Percentiles rank a stretch among this genome's conserved stretches.
Conservation (phyloP, 345 rosid genomes). For the Arabidopsis arenosa region DNA sequence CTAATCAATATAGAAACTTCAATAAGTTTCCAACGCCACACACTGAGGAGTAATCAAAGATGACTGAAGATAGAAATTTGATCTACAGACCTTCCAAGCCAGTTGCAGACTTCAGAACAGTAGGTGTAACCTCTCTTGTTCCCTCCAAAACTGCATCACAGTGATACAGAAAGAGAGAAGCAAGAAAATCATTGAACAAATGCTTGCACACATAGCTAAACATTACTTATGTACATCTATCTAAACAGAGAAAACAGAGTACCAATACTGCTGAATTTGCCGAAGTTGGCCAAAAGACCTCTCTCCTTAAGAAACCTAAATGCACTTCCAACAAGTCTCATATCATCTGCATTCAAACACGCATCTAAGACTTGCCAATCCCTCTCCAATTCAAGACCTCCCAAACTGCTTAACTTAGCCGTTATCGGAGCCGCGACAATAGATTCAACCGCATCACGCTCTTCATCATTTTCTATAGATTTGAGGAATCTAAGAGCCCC, state of each 20-base stretch:
- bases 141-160: slow-evolving; percentile 77
- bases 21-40: background rate
- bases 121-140: slow-evolving; percentile 78
- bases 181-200: slow-evolving; percentile 5
- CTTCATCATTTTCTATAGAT: slow-evolving; percentile 47
- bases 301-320: slow-evolving; percentile 68
- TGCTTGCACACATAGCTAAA: background rate
- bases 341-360: slow-evolving; percentile 89
- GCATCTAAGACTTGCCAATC: slow-evolving; percentile 90
- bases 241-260: slow-evolving; percentile 5
- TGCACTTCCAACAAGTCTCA: slow-evolving; percentile 80
- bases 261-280: slow-evolving; percentile 75
- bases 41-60: background rate
- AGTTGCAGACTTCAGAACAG: slow-evolving; percentile 72
- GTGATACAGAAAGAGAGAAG: background rate
- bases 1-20: slow-evolving; percentile 45
- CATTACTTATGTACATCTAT: background rate
- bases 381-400: slow-evolving; percentile 48
- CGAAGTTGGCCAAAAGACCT: slow-evolving; percentile 73
- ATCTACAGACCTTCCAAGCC: slow-evolving; percentile 75
- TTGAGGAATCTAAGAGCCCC: slow-evolving; percentile 81
- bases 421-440: slow-evolving; percentile 25
- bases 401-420: slow-evolving; percentile 47
- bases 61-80: background rate
- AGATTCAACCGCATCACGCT: slow-evolving; percentile 30